phyloP scores from a whole-genome alignment of 2,329 filamentous ascomycete genomes.

The Pyrenophora teres region DNA sequence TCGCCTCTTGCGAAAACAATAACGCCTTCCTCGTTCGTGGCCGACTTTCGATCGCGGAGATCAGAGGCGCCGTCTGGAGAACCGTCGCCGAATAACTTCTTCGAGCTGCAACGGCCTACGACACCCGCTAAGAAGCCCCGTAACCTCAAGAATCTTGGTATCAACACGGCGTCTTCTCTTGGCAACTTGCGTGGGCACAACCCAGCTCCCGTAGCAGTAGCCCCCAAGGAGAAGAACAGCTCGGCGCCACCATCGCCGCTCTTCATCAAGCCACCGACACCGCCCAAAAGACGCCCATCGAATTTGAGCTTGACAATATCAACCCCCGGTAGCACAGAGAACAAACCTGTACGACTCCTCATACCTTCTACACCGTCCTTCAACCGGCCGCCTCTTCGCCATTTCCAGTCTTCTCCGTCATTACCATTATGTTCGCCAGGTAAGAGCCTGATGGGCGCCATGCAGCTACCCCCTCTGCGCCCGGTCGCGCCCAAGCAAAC shows the following conservation, averaged over 20 bases:
- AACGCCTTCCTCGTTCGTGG: constrained; percentile 69
- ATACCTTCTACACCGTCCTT: constrained; percentile 64
- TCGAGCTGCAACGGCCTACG: constrained; percentile 54
- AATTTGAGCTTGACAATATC: constrained; percentile 74
- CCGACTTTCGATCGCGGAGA: constrained; percentile 54
- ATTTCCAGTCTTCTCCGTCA: constrained; percentile 67
- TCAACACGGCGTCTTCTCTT: constrained; percentile 65
- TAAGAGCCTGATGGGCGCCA: constrained; percentile 55
- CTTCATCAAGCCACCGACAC: constrained; percentile 80
- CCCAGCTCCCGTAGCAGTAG: constrained; percentile 58
- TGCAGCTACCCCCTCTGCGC: constrained; percentile 54
- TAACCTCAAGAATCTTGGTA: constrained; percentile 83
- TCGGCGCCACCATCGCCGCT: constrained; percentile 73
- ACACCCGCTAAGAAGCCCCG: constrained; percentile 70
- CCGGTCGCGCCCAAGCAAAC: constrained; percentile 40
- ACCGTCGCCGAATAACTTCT: constrained; percentile 56
- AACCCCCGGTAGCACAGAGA: constrained; percentile 64
- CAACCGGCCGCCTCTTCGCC: constrained; percentile 58
- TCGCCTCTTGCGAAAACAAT: constrained; percentile 78
- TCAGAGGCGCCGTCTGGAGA: constrained; percentile 50
- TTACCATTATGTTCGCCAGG: constrained; percentile 60
- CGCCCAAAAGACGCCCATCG: constrained; percentile 72
- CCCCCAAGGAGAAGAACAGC: constrained; percentile 52
- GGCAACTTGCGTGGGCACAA: constrained; percentile 51
- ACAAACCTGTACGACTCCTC: constrained; percentile 59